Evolutionary conservation across 495 filamentous ascomycete genomes (phyloP).

Genomic region (Podospora appendiculata): DNA sequence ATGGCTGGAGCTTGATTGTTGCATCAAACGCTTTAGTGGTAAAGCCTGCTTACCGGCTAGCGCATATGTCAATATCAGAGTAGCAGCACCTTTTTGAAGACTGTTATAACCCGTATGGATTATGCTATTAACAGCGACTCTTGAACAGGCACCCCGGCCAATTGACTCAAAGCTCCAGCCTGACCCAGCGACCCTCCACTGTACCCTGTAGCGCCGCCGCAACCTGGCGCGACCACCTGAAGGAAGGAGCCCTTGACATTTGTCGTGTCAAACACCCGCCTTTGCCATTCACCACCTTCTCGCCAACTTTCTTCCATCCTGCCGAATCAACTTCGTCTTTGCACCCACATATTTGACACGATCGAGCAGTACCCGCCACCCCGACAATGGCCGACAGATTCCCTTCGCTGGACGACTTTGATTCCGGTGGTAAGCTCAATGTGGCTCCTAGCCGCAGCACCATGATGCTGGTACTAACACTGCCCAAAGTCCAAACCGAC

Average conservation of each 20-base stretch:
- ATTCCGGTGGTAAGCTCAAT: constrained; percentile 60
- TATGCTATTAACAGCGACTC: too few species aligned
- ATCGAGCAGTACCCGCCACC: too few species aligned
- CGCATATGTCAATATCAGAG: too few species aligned
- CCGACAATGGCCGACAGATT: constrained; percentile 84
- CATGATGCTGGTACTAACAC: constrained; percentile 17
- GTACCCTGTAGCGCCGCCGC: neutral
- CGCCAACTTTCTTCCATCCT: too few species aligned
- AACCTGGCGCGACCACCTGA: constrained; percentile 2
- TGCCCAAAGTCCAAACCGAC: constrained; percentile 35
- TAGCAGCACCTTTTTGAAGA: too few species aligned
- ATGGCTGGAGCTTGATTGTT: constrained; percentile 9
- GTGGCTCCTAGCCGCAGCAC: constrained; percentile 3
- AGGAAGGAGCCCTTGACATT: neutral
- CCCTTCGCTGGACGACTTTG: constrained; percentile 92
- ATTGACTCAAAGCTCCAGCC: neutral
- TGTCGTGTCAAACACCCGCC: too few species aligned
- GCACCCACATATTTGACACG: too few species aligned
- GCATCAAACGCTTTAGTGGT: constrained; percentile 2
- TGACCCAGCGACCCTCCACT: too few species aligned
- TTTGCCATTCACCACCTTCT: too few species aligned
- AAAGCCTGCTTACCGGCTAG: too few species aligned
- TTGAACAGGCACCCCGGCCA: neutral
- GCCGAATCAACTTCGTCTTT: constrained; percentile 8
- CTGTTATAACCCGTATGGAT: too few species aligned